A percentile compares a stretch with the other conserved stretches of the same genome.
phyloP scores from a whole-genome alignment of 768 basidiomycete genomes.

The Agrocybe praecox region DNA sequence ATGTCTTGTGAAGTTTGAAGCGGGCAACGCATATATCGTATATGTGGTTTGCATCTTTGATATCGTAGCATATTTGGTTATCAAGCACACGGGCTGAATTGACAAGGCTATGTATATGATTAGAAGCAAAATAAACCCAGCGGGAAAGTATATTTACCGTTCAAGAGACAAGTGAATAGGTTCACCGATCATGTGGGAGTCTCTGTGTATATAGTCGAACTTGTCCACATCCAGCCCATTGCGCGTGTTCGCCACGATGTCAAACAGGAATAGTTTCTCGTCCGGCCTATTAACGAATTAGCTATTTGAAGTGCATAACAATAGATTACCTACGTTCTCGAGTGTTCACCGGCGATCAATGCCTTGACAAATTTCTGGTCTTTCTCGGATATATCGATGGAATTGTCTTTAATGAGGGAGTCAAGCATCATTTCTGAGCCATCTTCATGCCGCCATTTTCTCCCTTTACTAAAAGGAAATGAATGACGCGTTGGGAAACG shows the following conservation, averaged over 20 bases:
- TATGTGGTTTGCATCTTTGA: conserved; percentile 79
- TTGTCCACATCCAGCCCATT: conserved; percentile 91
- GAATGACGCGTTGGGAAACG: not conserved
- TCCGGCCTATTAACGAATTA: conserved; percentile 26
- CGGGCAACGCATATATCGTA: conserved; percentile 75
- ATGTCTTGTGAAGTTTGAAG: conserved; percentile 78
- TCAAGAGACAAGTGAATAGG: conserved; percentile 51
- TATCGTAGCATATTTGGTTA: conserved; percentile 76
- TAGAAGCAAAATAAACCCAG: not conserved
- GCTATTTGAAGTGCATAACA: not conserved
- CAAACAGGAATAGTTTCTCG: conserved; percentile 78
- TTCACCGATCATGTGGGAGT: conserved; percentile 73
- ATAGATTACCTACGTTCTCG: conserved; percentile 44
- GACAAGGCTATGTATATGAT: conserved; percentile 52
- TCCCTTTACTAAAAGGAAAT: conserved; percentile 5
- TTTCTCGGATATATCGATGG: conserved; percentile 45
- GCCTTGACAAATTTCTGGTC: conserved; percentile 73
- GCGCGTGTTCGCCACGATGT: conserved; percentile 80
- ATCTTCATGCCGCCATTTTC: conserved; percentile 72
- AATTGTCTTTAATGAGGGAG: conserved; percentile 58
- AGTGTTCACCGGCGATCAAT: conserved; percentile 67
- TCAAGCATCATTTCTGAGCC: conserved; percentile 87
- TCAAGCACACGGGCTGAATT: conserved; percentile 76
- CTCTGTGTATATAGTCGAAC: conserved; percentile 85
- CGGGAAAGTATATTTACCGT: conserved; percentile 35